Conservation (phyloP, 108 stramenopile genomes). For the Chaetoceros tenuissimus region DNA sequence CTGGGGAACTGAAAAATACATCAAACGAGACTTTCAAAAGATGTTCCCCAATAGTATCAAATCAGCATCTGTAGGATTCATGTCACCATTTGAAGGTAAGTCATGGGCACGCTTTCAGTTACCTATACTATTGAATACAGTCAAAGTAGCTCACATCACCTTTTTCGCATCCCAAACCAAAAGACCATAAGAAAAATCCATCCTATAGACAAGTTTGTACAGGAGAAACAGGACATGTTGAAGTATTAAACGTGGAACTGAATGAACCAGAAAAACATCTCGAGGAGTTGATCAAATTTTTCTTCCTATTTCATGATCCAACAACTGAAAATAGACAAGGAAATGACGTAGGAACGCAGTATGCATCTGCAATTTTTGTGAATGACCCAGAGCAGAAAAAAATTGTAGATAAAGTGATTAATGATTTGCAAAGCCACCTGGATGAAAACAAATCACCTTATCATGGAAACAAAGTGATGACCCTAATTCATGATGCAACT, state of each 20-base stretch:
- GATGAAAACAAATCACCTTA: slow-evolving; percentile 26
- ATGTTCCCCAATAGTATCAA: slow-evolving; percentile 31
- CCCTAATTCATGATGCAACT: slow-evolving; percentile 26
- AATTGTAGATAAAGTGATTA: slow-evolving; percentile 51
- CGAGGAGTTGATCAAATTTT: slow-evolving; percentile 70
- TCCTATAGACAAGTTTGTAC: slow-evolving; percentile 56
- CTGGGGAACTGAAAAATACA: slow-evolving; percentile 76
- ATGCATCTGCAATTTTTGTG: slow-evolving; percentile 65
- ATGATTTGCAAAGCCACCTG: slow-evolving; percentile 34
- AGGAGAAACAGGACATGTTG: slow-evolving; percentile 60
- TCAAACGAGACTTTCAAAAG: slow-evolving; percentile 51
- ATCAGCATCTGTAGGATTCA: slow-evolving; percentile 50
- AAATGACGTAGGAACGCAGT: slow-evolving; percentile 86
- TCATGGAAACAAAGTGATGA: slow-evolving; percentile 22
- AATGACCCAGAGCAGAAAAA: slow-evolving; percentile 42
- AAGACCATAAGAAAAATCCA: slow-evolving; percentile 42
- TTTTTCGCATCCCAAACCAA: too few species aligned
- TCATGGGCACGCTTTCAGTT: too few species aligned
- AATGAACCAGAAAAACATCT: slow-evolving; percentile 22
- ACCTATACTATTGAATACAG: too few species aligned
- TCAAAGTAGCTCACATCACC: too few species aligned
- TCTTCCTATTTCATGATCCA: slow-evolving; percentile 84
- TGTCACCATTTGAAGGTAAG: slow-evolving; percentile 47
- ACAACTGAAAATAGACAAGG: slow-evolving; percentile 84
- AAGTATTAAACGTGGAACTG: slow-evolving; percentile 56